Evolutionary conservation across 805 yeast species (phyloP).

Genomic region (Wickerhamomyces canadensis): DNA sequence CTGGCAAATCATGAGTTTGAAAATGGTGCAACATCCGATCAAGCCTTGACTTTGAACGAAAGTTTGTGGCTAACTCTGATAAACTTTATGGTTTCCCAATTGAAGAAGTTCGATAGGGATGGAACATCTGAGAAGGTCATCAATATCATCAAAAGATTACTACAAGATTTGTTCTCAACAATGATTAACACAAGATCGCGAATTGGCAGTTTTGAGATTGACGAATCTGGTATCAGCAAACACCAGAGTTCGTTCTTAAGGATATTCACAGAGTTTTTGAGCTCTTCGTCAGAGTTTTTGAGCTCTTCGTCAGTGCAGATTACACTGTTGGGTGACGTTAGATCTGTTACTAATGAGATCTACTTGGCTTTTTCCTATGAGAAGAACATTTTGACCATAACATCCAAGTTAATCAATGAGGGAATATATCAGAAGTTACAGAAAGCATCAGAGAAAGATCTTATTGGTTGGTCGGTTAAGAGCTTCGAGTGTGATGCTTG

Average conservation of each 20-base stretch:
- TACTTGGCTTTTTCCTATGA: constrained; percentile 63
- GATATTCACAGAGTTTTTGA: constrained; percentile 51
- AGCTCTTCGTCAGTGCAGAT: constrained; percentile 39
- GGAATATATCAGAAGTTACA: constrained; percentile 47
- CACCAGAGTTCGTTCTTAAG: constrained; percentile 39
- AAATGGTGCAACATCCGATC: too few species aligned
- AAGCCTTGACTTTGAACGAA: constrained; percentile 26
- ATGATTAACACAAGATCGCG: constrained; percentile 29
- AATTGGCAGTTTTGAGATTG: constrained; percentile 15
- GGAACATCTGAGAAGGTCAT: constrained; percentile 16
- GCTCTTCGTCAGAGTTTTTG: constrained; percentile 44
- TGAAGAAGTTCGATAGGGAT: constrained; percentile 24
- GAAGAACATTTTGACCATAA: constrained; percentile 43
- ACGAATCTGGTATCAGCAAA: constrained; percentile 13
- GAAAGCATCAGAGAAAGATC: constrained; percentile 34
- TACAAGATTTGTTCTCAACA: constrained; percentile 38
- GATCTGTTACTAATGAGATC: constrained; percentile 55
- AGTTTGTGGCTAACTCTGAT: constrained; percentile 34
- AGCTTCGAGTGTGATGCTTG: constrained; percentile 67
- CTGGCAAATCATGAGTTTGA: constrained; percentile 24
- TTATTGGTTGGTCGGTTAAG: constrained; percentile 60
- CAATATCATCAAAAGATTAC: constrained; percentile 31
- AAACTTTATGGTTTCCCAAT: constrained; percentile 31
- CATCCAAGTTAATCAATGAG: constrained; percentile 49
- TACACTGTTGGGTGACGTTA: constrained; percentile 54